Evolutionary conservation across 1,284 basidiomycete species (phyloP), one percentile per base, ranked within the genome.

Genomic region (Ceratobasidium sp.): DNA sequence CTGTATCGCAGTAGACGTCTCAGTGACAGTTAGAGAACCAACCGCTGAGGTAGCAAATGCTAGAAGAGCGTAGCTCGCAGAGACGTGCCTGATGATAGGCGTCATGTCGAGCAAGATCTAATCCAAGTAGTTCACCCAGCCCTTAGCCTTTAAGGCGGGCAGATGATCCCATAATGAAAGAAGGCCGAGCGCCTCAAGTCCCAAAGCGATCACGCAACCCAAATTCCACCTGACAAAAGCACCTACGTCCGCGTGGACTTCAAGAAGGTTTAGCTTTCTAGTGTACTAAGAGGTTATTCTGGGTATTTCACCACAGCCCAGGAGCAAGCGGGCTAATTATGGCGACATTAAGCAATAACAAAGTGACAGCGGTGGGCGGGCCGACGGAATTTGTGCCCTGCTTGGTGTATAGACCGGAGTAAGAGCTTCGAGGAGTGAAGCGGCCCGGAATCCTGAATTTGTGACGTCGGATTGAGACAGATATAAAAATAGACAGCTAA

Each of bases 1-100:
- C 26, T 57, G 21, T 26, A 70, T 58, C 23, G 64, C 21, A 46
- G 35, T 57, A 8, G 64, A 69, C 13, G 64, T 69, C 35, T 69
- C 50, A 11, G 18, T 57, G 23, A 69, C 35, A n/a, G 64, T 43
- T 9, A 69, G 21, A 1, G 64, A 50, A 6, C 43, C 41, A 49
- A 58, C 13, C 1, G n/a, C 43, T 18, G 6, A 1, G 16, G 54
- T n/a, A 21, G 38, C 23, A n/a, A 46, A 16, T n/a, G n/a, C 26
- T 38, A 38, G 50, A n/a, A n/a, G n/a, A n/a, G n/a, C n/a, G n/a
- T n/a, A n/a, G n/a, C n/a, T n/a, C n/a, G n/a, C n/a, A n/a, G n/a
- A n/a, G n/a, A n/a, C n/a, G n/a, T n/a, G n/a, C n/a, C n/a, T n/a
- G n/a, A n/a, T n/a, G n/a, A n/a, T n/a, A n/a, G n/a, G n/a, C n/a